phyloP scores from a whole-genome alignment of 2,329 filamentous ascomycete species.

The Uncinocarpus reesii region DNA sequence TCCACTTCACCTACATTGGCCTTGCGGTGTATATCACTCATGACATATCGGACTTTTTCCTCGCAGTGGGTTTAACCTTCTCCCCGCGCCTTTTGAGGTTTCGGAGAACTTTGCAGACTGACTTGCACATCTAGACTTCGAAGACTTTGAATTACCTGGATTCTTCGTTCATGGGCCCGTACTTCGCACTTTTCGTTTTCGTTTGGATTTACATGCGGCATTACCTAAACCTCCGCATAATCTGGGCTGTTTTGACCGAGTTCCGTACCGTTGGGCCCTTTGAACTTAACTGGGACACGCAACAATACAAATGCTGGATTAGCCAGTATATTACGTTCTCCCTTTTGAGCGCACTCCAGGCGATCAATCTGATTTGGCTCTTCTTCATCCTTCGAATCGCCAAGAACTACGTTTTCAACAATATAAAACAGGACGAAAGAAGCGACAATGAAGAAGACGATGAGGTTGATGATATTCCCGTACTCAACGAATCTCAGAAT shows the following conservation, averaged over 20 bases:
- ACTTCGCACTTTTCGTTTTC: slow-evolving; percentile 71
- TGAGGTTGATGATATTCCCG: slow-evolving; percentile 16
- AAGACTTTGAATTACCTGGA: slow-evolving; percentile 90
- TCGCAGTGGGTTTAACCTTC: slow-evolving; percentile 54
- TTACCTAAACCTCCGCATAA: slow-evolving; percentile 45
- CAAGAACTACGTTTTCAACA: slow-evolving; percentile 34
- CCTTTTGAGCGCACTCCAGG: slow-evolving; percentile 37
- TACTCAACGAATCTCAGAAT: not conserved
- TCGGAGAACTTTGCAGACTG: not conserved
- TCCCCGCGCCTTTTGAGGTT: not conserved
- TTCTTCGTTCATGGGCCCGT: slow-evolving; percentile 64
- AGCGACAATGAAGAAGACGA: slow-evolving; percentile 40
- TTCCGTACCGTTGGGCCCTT: slow-evolving; percentile 41
- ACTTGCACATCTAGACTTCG: slow-evolving; percentile 51
- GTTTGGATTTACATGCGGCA: slow-evolving; percentile 88
- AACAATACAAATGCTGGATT: slow-evolving; percentile 42
- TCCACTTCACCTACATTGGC: slow-evolving; percentile 94
- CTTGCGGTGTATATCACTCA: slow-evolving; percentile 89
- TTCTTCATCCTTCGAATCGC: slow-evolving; percentile 38
- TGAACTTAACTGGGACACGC: slow-evolving; percentile 40
- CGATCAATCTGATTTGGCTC: slow-evolving; percentile 40
- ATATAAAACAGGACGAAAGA: slow-evolving; percentile 33
- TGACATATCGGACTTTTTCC: slow-evolving; percentile 90
- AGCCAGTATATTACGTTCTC: slow-evolving; percentile 39
- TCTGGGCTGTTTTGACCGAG: slow-evolving; percentile 39